Base-by-base conservation (phyloP, 129 eudicot genomes). In the Lactuca sativa region DNA sequence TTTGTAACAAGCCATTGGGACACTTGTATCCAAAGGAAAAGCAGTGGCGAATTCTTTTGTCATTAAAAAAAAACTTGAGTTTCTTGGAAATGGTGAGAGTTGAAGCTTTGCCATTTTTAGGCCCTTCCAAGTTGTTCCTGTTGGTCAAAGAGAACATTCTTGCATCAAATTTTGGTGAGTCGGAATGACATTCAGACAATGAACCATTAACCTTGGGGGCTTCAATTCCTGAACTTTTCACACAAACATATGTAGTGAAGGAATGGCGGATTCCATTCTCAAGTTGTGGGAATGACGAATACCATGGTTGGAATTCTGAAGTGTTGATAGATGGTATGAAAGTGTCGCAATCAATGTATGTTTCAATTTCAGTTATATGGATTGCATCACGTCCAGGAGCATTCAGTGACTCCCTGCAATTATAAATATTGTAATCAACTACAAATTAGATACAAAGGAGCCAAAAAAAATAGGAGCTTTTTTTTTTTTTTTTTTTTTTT, bases 361-460 rank as follows among this genome's bases (percentile, higher is more conserved):
- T 33, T 76, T 82, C 82, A 30, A 92, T 86, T 79, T 92, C 96
- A 12, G 98, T 89, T n/a, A 89, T 62, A 73, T 92, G 98, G 74
- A 92, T 85, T 17, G 98, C 98, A 72, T 86, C 90, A 68, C 98
- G 89, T 69, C 85, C 85, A 57, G 84, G 82, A 41, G 84, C 83
- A 72, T 92, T 92, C 5, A 89, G 90, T n/a, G 95, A 69, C 76
- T 92, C 98, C 95, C 98, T 92, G 85, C 77, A 82, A 66, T 47
- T 36, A 36, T 38, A 54, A 80, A 77, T 54, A 41, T 55, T 70
- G 52, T 6, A 21, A 61, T 31, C 1, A 47, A 25, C 58, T 68
- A 78, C 43, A 61, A 21, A 36, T 14, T 6, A 41, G 0, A 14
- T 48, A 70, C 5, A 33, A 37, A 63, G 13, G 47, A 54, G 56